Percentiles rank a stretch among this genome's conserved stretches.
Conservation (phyloP, 148 eudicot species). For the Drosera capensis region DNA sequence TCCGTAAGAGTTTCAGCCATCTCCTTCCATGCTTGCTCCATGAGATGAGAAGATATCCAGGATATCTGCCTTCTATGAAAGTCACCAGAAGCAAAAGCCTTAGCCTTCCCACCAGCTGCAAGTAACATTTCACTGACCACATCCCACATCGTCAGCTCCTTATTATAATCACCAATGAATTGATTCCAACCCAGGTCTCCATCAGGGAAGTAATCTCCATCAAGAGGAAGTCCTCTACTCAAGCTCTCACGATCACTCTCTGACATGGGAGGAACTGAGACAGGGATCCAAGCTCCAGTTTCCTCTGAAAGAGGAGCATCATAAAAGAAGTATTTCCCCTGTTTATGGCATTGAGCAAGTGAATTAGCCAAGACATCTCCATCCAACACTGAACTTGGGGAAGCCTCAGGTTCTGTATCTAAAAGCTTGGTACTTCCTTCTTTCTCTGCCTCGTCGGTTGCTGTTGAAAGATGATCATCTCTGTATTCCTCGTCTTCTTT, state of each 20-base stretch:
- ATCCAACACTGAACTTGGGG: too few relatives aligned
- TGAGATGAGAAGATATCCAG: conserved; percentile 32
- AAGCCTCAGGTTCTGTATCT: too few relatives aligned
- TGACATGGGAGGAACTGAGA: conserved; percentile 56
- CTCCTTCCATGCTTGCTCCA: conserved; percentile 57
- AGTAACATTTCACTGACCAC: conserved; percentile 43
- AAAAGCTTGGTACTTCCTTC: too few relatives aligned
- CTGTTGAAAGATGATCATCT: too few relatives aligned
- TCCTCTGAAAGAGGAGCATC: conserved; percentile 46
- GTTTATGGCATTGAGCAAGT: too few relatives aligned
- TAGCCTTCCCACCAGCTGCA: conserved; percentile 51
- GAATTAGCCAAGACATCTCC: too few relatives aligned
- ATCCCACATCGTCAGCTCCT: conserved; percentile 71
- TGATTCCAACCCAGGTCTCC: conserved; percentile 48
- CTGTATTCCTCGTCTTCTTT: too few relatives aligned
- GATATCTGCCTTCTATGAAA: conserved; percentile 31
- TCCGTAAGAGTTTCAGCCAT: conserved; percentile 67
- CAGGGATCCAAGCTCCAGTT: conserved; percentile 63
- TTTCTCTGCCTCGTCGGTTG: too few relatives aligned
- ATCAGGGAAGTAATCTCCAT: conserved; percentile 32
- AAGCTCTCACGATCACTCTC: conserved; percentile 30
- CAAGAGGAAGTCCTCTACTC: conserved; percentile 25
- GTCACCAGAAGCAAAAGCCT: conserved; percentile 41
- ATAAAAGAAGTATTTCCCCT: conserved; percentile 56
- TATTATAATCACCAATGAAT: conserved; percentile 43